A percentile compares a stretch with the other conserved stretches of the same genome.
Evolutionary conservation across 1,139 yeast genomes (phyloP).

Genomic region (Yamadazyma oceani): DNA sequence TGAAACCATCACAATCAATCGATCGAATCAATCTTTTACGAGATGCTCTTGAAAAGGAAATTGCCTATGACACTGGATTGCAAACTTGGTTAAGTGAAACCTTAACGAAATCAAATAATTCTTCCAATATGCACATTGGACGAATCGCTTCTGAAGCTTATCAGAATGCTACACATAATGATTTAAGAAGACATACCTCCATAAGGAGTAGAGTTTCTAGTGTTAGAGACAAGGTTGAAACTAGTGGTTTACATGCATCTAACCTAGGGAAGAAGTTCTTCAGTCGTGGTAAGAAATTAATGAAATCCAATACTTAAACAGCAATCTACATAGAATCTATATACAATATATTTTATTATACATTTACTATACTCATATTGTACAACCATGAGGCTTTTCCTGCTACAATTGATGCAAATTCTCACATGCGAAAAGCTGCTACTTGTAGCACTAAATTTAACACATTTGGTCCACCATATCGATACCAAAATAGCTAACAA

Average conservation of each 20-base stretch:
- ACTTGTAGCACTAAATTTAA: no score
- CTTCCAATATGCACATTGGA: slow-evolving; percentile 44
- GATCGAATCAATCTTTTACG: slow-evolving; percentile 42
- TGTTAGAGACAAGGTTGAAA: slow-evolving; percentile 47
- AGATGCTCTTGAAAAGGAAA: slow-evolving; percentile 43
- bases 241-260: slow-evolving; percentile 42
- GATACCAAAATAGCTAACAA: no score
- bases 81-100: slow-evolving; percentile 47
- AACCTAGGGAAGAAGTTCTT: slow-evolving; percentile 45
- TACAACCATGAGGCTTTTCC: no score
- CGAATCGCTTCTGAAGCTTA: slow-evolving; percentile 47
- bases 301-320: slow-evolving; percentile 11
- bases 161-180: slow-evolving; percentile 48
- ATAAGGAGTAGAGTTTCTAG: slow-evolving; percentile 42
- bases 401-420: no score
- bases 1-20: slow-evolving; percentile 42
- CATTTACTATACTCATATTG: no score
- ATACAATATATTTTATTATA: no score
- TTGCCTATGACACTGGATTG: slow-evolving; percentile 44
- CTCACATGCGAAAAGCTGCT: no score
- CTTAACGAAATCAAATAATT: slow-evolving; percentile 33
- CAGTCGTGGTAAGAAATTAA: slow-evolving; percentile 41
- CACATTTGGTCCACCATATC: no score
- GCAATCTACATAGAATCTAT: no score
- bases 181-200: slow-evolving; percentile 43